These are phyloP conservation scores for Gyromitra esculenta DNA, from an alignment of 2,329 filamentous ascomycete genomes.

Conservation along the genomic window DNA sequence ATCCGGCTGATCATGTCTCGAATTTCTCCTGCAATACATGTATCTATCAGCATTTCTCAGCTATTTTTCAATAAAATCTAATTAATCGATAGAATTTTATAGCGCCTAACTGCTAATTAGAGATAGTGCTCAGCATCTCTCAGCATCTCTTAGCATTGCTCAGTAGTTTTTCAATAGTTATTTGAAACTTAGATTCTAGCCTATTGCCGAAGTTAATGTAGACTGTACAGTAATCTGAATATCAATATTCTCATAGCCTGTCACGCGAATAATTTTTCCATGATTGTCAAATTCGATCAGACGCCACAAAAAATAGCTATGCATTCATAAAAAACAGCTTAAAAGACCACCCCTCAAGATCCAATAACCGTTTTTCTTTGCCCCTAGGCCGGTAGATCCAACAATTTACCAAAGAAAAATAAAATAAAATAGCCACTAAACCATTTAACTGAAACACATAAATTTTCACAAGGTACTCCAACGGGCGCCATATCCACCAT, in stretches of 20 bases:
- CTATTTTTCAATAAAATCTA: too few relatives aligned
- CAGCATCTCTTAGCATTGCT: background rate
- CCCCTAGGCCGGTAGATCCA: background rate
- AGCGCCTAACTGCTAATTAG: too few relatives aligned
- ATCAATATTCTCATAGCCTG: background rate
- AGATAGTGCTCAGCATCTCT: background rate
- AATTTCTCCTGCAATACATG: too few relatives aligned
- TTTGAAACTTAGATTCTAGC: too few relatives aligned
- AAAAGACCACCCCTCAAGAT: background rate
- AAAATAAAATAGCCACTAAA: background rate
- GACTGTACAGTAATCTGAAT: background rate
- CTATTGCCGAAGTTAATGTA: too few relatives aligned
- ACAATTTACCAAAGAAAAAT: background rate
- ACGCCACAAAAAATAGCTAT: background rate
- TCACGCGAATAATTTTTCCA: background rate
- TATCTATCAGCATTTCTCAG: background rate
- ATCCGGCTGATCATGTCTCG: background rate
- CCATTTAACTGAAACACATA: background rate
- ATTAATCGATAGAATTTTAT: too few relatives aligned
- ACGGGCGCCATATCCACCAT: background rate
- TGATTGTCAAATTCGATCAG: background rate
- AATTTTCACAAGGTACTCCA: background rate
- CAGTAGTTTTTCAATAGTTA: background rate
- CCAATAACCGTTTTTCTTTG: background rate
- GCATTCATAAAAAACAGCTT: background rate